phyloP scores from a whole-genome alignment of 2,329 filamentous ascomycete species.

The Chrysosporium keratinophilum region DNA sequence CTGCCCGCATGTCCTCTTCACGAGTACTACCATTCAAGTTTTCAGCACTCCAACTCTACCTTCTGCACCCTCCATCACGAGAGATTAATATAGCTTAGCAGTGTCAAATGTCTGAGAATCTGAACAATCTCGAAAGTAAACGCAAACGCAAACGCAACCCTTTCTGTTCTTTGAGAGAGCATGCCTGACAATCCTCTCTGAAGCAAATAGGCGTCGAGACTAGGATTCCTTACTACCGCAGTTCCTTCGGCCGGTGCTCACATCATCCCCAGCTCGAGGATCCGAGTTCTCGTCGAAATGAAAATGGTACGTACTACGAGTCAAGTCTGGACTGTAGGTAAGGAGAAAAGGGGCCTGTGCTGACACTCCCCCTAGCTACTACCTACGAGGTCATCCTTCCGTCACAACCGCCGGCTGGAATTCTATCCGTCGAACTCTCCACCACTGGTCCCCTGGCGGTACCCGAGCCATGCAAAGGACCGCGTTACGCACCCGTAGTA shows the following conservation, averaged over 20 bases:
- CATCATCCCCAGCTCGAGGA: neutral
- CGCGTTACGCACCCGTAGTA: neutral
- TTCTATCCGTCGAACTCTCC: conserved; percentile 4
- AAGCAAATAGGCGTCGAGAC: neutral
- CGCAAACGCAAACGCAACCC: neutral
- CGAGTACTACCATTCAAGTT: neutral
- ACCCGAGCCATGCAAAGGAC: conserved; percentile 7
- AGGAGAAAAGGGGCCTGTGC: neutral
- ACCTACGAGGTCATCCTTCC: conserved; percentile 9
- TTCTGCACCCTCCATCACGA: too few relatives aligned
- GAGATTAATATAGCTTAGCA: neutral
- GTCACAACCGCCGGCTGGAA: conserved; percentile 7
- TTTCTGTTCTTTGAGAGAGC: neutral
- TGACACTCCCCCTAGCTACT: neutral
- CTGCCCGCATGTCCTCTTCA: neutral
- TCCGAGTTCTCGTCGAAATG: neutral
- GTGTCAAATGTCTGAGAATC: conserved; percentile 2
- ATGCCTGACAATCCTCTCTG: too few relatives aligned
- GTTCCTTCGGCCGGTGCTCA: neutral
- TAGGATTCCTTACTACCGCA: too few relatives aligned
- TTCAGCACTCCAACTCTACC: neutral
- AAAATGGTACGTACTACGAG: conserved; percentile 2
- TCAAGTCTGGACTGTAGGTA: neutral
- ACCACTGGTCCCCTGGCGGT: neutral
- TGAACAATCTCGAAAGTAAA: neutral